These are phyloP conservation scores for Neonectria neomacrospora DNA, from an alignment of 2,329 filamentous ascomycete genomes.

Conservation along the genomic window DNA sequence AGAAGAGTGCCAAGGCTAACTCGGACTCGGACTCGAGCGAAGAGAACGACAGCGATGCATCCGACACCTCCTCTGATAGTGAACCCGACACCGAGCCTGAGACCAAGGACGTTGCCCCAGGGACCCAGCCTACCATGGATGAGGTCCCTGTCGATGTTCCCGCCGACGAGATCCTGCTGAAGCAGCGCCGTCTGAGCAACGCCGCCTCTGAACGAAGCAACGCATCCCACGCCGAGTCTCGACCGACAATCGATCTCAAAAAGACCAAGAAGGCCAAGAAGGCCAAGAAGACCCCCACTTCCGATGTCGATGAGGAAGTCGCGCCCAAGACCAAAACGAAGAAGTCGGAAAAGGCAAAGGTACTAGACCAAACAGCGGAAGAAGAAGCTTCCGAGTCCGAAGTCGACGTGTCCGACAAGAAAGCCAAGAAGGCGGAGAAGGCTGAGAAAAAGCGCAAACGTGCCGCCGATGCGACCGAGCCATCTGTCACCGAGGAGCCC, in stretches of 20 bases:
- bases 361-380: slow-evolving; percentile 41
- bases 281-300: slow-evolving; percentile 8
- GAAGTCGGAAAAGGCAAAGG: slow-evolving; percentile 17
- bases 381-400: slow-evolving; percentile 31
- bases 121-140: slow-evolving; percentile 33
- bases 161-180: slow-evolving; percentile 47
- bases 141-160: slow-evolving; percentile 40
- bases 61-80: slow-evolving; percentile 33
- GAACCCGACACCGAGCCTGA: slow-evolving; percentile 35
- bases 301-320: slow-evolving; percentile 26
- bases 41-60: slow-evolving; percentile 35
- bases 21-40: slow-evolving; percentile 17
- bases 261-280: slow-evolving; percentile 36
- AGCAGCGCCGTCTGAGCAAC: slow-evolving; percentile 48
- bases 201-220: slow-evolving; percentile 41
- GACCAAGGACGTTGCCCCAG: slow-evolving; percentile 38
- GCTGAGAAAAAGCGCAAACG: slow-evolving; percentile 52
- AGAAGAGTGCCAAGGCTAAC: neutral
- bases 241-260: slow-evolving; percentile 34
- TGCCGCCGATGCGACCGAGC: slow-evolving; percentile 39
- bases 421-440: slow-evolving; percentile 45
- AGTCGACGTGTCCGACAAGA: slow-evolving; percentile 27
- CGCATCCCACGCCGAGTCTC: slow-evolving; percentile 28
- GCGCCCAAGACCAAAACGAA: slow-evolving; percentile 41
- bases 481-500: slow-evolving; percentile 30